Evolutionary conservation across 1,284 basidiomycete genomes (phyloP).

Genomic region (Polyporus tsugae): DNA sequence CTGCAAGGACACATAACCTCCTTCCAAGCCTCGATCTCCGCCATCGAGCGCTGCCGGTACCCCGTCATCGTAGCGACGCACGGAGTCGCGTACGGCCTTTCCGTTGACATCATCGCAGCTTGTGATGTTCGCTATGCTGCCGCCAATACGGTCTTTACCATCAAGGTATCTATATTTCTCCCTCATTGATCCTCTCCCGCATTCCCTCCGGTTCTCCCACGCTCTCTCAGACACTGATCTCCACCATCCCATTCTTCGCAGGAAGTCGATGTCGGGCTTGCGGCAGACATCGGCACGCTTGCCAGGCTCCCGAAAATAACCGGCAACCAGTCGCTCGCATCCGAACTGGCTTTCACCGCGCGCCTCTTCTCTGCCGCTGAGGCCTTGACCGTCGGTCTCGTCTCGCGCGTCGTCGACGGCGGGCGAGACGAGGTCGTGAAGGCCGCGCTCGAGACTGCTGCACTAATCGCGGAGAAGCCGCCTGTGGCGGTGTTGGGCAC

Average conservation of each 20-base stretch:
- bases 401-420: slow-evolving; percentile 80
- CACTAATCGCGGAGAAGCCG: slow-evolving; percentile 77
- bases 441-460: slow-evolving; percentile 74
- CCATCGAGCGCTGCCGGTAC: slow-evolving; percentile 76
- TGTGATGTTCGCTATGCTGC: slow-evolving; percentile 87
- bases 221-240: neutral
- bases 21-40: slow-evolving; percentile 79
- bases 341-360: slow-evolving; percentile 85
- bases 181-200: neutral
- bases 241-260: slow-evolving; percentile 40
- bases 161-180: slow-evolving; percentile 67
- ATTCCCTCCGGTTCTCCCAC: neutral
- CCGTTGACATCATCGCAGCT: slow-evolving; percentile 78
- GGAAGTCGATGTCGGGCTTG: slow-evolving; percentile 92
- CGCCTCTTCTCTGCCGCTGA: slow-evolving; percentile 77
- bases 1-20: slow-evolving; percentile 61
- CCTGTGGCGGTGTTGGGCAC: slow-evolving; percentile 85
- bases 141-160: slow-evolving; percentile 69
- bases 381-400: slow-evolving; percentile 78
- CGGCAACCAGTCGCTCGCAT: slow-evolving; percentile 81
- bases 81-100: slow-evolving; percentile 81
- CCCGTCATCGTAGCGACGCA: slow-evolving; percentile 90
- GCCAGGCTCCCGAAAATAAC: slow-evolving; percentile 86
- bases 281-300: slow-evolving; percentile 91
- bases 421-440: slow-evolving; percentile 63